Evolutionary conservation across 208 protist species (phyloP).

Genomic region (Trypanosoma caninum): DNA sequence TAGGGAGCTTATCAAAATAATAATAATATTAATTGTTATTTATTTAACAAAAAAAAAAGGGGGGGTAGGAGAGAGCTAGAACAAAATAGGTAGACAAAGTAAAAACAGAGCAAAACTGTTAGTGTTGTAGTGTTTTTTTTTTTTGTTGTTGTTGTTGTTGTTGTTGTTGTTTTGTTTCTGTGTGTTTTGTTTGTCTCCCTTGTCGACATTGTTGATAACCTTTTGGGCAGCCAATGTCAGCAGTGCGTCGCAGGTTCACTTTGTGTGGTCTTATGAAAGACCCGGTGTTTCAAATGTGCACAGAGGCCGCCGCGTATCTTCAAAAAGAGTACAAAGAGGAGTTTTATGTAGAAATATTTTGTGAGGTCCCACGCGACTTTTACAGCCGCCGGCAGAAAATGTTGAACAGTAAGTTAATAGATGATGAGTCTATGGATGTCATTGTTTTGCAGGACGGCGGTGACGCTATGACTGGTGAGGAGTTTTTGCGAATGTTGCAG

Average conservation of each 20-base stretch:
- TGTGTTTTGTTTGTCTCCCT: not conserved
- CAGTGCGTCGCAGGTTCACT: conserved; percentile 26
- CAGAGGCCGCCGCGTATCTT: conserved; percentile 68
- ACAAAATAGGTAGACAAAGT: no score
- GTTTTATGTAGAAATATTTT: conserved; percentile 45
- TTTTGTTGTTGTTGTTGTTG: no score
- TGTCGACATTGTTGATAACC: not conserved
- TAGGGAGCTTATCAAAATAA: no score
- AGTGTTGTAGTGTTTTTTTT: no score
- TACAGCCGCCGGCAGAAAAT: conserved; percentile 34
- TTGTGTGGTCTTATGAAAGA: conserved; percentile 61
- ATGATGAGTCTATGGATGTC: conserved; percentile 24
- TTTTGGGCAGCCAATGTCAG: not conserved
- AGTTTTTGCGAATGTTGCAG: conserved; percentile 44
- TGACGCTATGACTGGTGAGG: conserved; percentile 32
- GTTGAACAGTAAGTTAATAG: conserved; percentile 28
- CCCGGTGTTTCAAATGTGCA: conserved; percentile 66
- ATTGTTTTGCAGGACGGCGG: conserved; percentile 20
- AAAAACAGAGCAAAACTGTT: no score
- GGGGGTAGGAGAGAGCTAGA: no score
- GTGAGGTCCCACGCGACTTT: conserved; percentile 69
- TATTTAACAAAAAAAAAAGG: no score
- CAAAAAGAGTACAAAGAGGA: conserved; percentile 44
- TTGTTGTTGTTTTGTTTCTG: not conserved
- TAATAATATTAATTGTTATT: no score